A percentile compares a stretch with the other conserved stretches of the same genome.
Conservation (phyloP, 1,284 basidiomycete genomes). For the Singerocomus rubriflavus region DNA sequence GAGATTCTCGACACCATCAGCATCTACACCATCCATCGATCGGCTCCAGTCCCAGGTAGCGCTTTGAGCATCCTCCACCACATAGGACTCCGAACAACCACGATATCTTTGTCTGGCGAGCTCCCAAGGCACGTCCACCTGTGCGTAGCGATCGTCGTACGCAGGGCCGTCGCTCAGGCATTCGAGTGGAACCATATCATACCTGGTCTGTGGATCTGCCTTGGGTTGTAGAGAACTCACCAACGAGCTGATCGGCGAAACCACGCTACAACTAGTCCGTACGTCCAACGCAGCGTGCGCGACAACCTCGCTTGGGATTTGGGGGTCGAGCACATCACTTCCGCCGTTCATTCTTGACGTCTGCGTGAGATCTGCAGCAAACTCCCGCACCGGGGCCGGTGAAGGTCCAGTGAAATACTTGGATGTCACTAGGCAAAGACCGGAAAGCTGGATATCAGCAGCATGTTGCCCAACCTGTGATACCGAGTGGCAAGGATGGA, state of each 20-base stretch:
- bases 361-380: neutral
- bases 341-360: neutral
- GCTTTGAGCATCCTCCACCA: neutral
- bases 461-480: constrained; percentile 38
- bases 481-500: constrained; percentile 54
- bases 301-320: neutral
- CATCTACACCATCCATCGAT: constrained; percentile 4
- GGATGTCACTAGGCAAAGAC: constrained; percentile 6
- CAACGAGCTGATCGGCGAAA: constrained; percentile 10
- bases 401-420: constrained; percentile 21
- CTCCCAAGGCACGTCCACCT: constrained; percentile 1
- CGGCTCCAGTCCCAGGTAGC: constrained; percentile 1
- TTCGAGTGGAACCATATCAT: constrained; percentile 12
- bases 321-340: neutral
- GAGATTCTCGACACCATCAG: neutral
- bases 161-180: constrained; percentile 12
- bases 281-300: neutral
- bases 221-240: constrained; percentile 5
- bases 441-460: constrained; percentile 2
- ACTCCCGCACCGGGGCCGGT: neutral
- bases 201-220: constrained; percentile 8
- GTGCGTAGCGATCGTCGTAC: constrained; percentile 3
- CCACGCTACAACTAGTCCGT: neutral
- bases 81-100: neutral
- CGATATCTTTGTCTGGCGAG: neutral